Percentiles rank a stretch among this genome's conserved stretches.
phyloP scores from a whole-genome alignment of 2,329 filamentous ascomycete species.

The Lachnellula hyalina region DNA sequence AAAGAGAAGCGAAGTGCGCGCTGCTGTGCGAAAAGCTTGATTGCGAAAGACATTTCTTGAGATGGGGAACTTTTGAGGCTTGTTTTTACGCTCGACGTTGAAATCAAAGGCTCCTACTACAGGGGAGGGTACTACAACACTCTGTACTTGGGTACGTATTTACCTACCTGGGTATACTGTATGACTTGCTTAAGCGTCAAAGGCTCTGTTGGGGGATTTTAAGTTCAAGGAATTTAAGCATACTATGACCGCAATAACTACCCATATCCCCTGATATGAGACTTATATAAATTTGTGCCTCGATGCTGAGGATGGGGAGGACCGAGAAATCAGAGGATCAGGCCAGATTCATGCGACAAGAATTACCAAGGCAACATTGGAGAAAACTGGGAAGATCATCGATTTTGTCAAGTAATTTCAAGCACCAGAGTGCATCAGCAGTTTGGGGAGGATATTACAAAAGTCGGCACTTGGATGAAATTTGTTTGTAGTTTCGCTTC shows the following conservation, averaged over 20 bases:
- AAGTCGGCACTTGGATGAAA: background rate
- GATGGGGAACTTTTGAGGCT: no score
- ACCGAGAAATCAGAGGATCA: background rate
- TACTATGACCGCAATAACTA: background rate
- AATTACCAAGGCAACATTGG: no score
- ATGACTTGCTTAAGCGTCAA: slow-evolving; percentile 5
- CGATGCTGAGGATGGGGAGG: background rate
- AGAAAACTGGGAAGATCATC: no score
- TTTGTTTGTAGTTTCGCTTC: no score
- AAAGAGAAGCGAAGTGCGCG: background rate
- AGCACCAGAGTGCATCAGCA: no score
- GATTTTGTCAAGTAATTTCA: background rate
- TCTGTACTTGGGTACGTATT: no score
- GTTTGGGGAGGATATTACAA: no score
- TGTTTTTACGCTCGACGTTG: no score
- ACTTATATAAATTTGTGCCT: background rate
- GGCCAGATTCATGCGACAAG: background rate
- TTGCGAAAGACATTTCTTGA: no score
- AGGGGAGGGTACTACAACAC: background rate
- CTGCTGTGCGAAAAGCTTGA: no score
- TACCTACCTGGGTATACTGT: background rate
- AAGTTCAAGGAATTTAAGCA: background rate
- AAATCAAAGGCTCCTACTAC: background rate
- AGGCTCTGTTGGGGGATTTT: background rate
- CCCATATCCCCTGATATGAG: background rate